Evolutionary conservation across 805 yeast genomes (phyloP).

Genomic region (Wickerhamia fluorescens): DNA sequence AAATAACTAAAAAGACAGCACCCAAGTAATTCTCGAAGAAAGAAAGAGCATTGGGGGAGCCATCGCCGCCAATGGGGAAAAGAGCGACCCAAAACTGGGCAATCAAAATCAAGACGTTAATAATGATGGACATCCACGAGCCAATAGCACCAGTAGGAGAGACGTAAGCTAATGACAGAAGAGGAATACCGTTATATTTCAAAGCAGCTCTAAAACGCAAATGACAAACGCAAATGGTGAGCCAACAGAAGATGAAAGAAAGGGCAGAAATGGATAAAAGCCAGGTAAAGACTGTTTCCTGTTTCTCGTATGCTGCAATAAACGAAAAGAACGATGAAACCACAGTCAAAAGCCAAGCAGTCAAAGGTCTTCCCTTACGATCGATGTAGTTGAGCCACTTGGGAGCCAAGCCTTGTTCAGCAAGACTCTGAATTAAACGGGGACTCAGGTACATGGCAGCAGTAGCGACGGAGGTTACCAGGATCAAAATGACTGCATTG

Average conservation of each 20-base stretch:
- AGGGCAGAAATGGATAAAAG: constrained; percentile 22
- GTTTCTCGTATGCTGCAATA: constrained; percentile 24
- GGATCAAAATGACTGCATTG: constrained; percentile 25
- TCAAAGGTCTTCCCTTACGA: constrained; percentile 20
- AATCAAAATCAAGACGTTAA: constrained; percentile 18
- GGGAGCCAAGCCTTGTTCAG: constrained; percentile 23
- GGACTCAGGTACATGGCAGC: constrained; percentile 25
- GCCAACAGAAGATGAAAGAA: constrained; percentile 20
- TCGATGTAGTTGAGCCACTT: constrained; percentile 20
- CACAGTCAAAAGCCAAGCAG: constrained; percentile 20
- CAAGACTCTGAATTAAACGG: constrained; percentile 19
- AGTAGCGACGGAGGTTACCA: constrained; percentile 25
- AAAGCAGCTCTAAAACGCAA: constrained; percentile 24
- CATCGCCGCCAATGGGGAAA: constrained; percentile 13
- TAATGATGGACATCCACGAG: constrained; percentile 15
- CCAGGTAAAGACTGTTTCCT: constrained; percentile 24
- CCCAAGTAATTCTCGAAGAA: constrained; percentile 23
- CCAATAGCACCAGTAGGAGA: constrained; percentile 20
- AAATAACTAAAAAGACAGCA: constrained; percentile 15
- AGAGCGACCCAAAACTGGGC: constrained; percentile 25
- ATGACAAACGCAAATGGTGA: constrained; percentile 19
- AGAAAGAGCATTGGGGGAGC: constrained; percentile 16
- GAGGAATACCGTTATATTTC: constrained; percentile 14
- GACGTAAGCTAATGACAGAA: constrained; percentile 17
- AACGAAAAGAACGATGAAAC: constrained; percentile 17